Evolutionary conservation across 805 yeast genomes (phyloP), one percentile per base, ranked within the genome.

Genomic region (Isabelozyma rhagii): DNA sequence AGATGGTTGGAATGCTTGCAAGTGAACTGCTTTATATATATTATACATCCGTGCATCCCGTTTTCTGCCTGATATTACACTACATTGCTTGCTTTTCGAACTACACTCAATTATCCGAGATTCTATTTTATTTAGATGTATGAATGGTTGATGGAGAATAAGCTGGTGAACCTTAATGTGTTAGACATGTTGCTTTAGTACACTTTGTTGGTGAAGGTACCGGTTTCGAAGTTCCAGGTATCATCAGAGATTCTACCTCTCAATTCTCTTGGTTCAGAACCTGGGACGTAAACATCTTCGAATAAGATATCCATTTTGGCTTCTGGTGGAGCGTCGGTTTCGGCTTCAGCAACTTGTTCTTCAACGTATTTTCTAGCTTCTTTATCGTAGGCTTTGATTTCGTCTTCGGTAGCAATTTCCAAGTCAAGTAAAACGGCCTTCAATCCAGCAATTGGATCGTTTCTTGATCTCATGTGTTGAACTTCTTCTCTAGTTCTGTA

Each of bases 401-500:
- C 98, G 51, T 86, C 96, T 80, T 93, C 99, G 53, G 96, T 80
- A 55, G 97, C 96, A 62, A 94, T 84, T 55, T 80, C 82, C 69
- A 84, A 80, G 61, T 91, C 97, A 64, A 92, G 70, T 58, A 94
- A 78, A 55, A 83, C 88, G 64, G 84, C 85, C 82, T 92, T 93
- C 69, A 94, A 83, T 61, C 98, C 98, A 50, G 96, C 92, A 72
- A 94, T 90, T 62, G 98, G 97, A 74, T 94, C 99, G 72, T 88
- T 91, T 81, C 90, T 88, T 42, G 98, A 90, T 81, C 99, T 89
- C 97, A 94, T 92, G 80, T 93, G 93, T 79, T 92, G 97, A 61
- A 94, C 94, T 80, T 94, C 99, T 79, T 94, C 99, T 81, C 99
- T 92, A 69, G 99, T 94, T 84, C 99, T 88, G 86, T 94, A 94